These are phyloP conservation scores for Colletotrichum navitas DNA, from an alignment of 2,329 filamentous ascomycete species.

Conservation along the genomic window DNA sequence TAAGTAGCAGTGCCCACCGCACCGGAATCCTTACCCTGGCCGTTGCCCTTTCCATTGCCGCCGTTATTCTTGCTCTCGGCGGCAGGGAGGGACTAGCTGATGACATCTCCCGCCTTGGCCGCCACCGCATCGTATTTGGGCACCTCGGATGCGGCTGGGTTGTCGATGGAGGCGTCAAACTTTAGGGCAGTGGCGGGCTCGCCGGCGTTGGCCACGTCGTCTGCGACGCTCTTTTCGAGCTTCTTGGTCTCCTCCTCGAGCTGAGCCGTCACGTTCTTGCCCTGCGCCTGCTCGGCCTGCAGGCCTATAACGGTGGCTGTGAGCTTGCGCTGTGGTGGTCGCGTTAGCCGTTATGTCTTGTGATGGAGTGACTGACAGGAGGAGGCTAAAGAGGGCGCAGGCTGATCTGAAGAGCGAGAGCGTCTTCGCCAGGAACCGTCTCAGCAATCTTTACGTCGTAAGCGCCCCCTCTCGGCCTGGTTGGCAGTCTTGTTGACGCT, in stretches of 20 bases:
- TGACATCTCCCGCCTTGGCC: conserved; percentile 25
- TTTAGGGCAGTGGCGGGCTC: conserved; percentile 53
- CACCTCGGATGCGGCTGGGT: conserved; percentile 31
- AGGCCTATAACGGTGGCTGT: conserved; percentile 64
- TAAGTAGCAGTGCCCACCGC: background rate
- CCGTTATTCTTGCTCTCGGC: conserved; percentile 1
- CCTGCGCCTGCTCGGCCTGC: conserved; percentile 64
- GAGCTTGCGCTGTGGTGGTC: conserved; percentile 59
- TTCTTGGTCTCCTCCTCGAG: conserved; percentile 63
- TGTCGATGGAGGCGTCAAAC: conserved; percentile 41
- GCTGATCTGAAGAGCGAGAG: conserved; percentile 60
- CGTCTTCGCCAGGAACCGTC: conserved; percentile 58
- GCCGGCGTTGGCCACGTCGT: conserved; percentile 62
- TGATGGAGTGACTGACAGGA: background rate
- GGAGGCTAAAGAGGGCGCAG: too few relatives aligned
- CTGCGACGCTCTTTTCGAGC: conserved; percentile 64
- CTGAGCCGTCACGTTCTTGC: conserved; percentile 58
- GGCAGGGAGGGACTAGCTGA: conserved; percentile 24
- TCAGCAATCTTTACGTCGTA: conserved; percentile 66
- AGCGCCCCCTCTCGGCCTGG: conserved; percentile 62
- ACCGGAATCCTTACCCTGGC: background rate
- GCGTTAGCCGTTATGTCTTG: background rate
- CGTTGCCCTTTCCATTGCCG: background rate
- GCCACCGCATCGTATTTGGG: conserved; percentile 30
- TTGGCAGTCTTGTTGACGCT: conserved; percentile 66